These are phyloP conservation scores for Amphicarpaea edgeworthii DNA, from an alignment of 306 rosid genomes.

Conservation along the genomic window DNA sequence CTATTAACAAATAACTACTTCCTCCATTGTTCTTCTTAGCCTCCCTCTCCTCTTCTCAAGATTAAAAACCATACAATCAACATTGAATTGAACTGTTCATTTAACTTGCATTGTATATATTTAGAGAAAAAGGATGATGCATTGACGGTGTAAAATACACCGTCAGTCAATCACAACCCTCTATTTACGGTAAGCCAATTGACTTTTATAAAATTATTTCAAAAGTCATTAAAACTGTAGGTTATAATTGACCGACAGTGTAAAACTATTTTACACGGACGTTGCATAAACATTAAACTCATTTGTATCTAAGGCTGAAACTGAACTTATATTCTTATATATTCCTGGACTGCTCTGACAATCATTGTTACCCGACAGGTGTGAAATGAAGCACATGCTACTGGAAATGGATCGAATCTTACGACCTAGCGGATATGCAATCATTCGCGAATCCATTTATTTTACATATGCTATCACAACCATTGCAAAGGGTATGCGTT, in stretches of 20 bases:
- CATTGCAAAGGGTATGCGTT: slow-evolving; percentile 76
- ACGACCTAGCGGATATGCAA: slow-evolving; percentile 76
- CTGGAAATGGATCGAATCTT: slow-evolving; percentile 96
- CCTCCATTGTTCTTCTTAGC: background rate
- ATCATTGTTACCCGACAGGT: slow-evolving; percentile 57
- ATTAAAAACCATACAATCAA: background rate
- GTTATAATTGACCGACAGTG: no score
- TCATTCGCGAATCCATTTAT: slow-evolving; percentile 84
- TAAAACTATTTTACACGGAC: no score
- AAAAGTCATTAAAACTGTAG: no score
- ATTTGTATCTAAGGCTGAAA: background rate
- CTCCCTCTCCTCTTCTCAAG: background rate
- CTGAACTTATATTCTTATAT: background rate
- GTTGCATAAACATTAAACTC: no score
- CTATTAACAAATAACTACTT: background rate
- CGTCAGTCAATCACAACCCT: no score
- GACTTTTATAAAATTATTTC: no score
- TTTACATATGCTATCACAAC: slow-evolving; percentile 70
- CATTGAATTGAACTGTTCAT: slow-evolving; percentile 7
- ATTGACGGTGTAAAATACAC: no score
- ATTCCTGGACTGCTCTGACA: slow-evolving; percentile 1
- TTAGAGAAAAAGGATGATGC: no score
- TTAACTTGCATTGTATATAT: slow-evolving; percentile 1
- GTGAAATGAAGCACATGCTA: slow-evolving; percentile 87
- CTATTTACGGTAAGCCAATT: no score